phyloP scores from a whole-genome alignment of 2,329 filamentous ascomycete species.

The Clonostachys rosea region DNA sequence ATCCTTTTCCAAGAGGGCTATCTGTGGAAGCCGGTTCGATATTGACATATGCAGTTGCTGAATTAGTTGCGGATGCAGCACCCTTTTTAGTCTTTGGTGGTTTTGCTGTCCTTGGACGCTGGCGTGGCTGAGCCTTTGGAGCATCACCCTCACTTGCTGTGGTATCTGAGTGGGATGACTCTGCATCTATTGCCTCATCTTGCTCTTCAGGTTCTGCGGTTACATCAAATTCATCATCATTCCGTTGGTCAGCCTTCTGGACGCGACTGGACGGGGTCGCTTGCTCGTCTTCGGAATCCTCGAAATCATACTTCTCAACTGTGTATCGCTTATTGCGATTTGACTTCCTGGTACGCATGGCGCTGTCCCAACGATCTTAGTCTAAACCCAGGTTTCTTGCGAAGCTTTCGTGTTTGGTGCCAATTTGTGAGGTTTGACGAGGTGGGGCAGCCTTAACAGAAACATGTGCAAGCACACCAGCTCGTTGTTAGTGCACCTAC shows the following conservation, averaged over 20 bases:
- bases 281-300: constrained; percentile 19
- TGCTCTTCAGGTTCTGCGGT: constrained; percentile 10
- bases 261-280: constrained; percentile 6
- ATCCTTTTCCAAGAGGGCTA: constrained; percentile 2
- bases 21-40: background rate
- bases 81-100: background rate
- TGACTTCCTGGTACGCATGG: constrained; percentile 29
- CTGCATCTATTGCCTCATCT: constrained; percentile 8
- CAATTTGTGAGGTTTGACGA: too few relatives aligned
- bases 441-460: too few relatives aligned
- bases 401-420: too few relatives aligned
- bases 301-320: constrained; percentile 26
- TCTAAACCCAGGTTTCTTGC: too few relatives aligned
- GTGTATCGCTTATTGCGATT: constrained; percentile 27
- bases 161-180: background rate
- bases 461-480: too few relatives aligned
- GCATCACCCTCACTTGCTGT: background rate
- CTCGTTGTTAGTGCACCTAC: too few relatives aligned
- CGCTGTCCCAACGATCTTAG: background rate
- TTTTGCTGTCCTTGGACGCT: too few relatives aligned
- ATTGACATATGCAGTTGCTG: background rate
- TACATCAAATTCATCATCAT: constrained; percentile 23
- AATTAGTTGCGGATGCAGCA: background rate
- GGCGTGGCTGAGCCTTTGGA: background rate
- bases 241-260: constrained; percentile 14